Conservation (phyloP, 768 basidiomycete species). For the Suillus ampliporus region DNA sequence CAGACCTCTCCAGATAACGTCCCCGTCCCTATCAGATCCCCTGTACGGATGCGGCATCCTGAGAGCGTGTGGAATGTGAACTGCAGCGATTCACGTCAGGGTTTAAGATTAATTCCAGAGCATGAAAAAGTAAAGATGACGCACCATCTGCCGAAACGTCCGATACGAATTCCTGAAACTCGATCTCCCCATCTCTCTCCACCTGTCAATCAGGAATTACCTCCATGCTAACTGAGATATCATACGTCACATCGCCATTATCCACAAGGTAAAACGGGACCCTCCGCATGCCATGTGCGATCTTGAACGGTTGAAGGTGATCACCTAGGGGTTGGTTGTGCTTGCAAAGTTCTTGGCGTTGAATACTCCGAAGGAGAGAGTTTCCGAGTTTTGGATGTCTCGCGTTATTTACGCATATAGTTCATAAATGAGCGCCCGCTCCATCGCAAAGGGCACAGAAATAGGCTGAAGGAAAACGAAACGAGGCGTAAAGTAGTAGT, state of each 20-base stretch:
- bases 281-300: conserved; percentile 7
- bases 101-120: too few relatives aligned
- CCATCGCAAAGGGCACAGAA: not conserved
- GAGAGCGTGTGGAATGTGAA: conserved; percentile 9
- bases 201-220: not conserved
- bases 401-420: not conserved
- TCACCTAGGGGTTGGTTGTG: conserved; percentile 12
- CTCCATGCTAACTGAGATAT: conserved; percentile 7
- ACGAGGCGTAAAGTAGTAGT: not conserved
- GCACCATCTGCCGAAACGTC: conserved; percentile 13
- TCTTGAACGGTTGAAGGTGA: conserved; percentile 11
- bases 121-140: not conserved
- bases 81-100: not conserved
- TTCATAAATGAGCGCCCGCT: not conserved
- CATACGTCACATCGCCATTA: conserved; percentile 4
- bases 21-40: conserved; percentile 11
- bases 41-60: conserved; percentile 12
- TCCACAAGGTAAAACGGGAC: conserved; percentile 7
- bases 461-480: not conserved
- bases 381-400: conserved; percentile 8
- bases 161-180: conserved; percentile 10
- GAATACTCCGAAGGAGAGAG: conserved; percentile 8
- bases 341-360: conserved; percentile 13
- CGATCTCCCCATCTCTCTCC: conserved; percentile 1
- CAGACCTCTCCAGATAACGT: conserved; percentile 12